Conservation (phyloP, 495 filamentous ascomycete genomes). For the Parmelia sp. region DNA sequence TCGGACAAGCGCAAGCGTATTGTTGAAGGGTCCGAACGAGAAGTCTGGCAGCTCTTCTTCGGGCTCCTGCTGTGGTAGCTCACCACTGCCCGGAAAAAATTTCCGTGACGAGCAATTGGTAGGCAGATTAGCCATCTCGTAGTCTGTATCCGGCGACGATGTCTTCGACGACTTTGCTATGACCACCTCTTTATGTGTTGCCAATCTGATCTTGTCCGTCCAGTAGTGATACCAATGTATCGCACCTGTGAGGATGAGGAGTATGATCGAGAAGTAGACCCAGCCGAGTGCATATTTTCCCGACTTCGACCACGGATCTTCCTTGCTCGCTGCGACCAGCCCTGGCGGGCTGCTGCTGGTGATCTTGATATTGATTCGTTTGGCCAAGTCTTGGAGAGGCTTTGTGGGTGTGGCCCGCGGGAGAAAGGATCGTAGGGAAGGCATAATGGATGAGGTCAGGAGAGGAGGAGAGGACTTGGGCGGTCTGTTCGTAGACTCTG, state of each 20-base stretch:
- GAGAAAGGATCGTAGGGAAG: constrained; percentile 21
- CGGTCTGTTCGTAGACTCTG: constrained; percentile 6
- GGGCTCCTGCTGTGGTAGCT: constrained; percentile 39
- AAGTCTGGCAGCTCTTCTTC: constrained; percentile 63
- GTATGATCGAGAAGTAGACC: constrained; percentile 74
- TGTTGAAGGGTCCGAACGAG: constrained; percentile 64
- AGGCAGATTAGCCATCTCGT: constrained; percentile 59
- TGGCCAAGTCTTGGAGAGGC: constrained; percentile 41
- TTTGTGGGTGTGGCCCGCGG: constrained; percentile 21
- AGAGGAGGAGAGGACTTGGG: constrained; percentile 4
- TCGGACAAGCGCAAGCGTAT: constrained; percentile 66
- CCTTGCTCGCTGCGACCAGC: constrained; percentile 63
- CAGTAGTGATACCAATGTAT: constrained; percentile 75
- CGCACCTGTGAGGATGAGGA: constrained; percentile 56
- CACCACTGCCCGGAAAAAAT: constrained; percentile 62
- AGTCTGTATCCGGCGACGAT: constrained; percentile 58
- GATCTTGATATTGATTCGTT: constrained; percentile 68
- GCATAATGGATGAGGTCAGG: constrained; percentile 21
- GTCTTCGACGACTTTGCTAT: constrained; percentile 43
- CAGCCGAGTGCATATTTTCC: constrained; percentile 84
- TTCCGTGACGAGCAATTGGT: constrained; percentile 61
- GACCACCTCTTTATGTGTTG: constrained; percentile 70
- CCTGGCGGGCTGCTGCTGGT: constrained; percentile 62
- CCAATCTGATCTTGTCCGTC: constrained; percentile 82
- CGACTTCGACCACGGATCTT: constrained; percentile 74